Conservation (phyloP, 2,329 filamentous ascomycete species). For the Cladosporium velox region DNA sequence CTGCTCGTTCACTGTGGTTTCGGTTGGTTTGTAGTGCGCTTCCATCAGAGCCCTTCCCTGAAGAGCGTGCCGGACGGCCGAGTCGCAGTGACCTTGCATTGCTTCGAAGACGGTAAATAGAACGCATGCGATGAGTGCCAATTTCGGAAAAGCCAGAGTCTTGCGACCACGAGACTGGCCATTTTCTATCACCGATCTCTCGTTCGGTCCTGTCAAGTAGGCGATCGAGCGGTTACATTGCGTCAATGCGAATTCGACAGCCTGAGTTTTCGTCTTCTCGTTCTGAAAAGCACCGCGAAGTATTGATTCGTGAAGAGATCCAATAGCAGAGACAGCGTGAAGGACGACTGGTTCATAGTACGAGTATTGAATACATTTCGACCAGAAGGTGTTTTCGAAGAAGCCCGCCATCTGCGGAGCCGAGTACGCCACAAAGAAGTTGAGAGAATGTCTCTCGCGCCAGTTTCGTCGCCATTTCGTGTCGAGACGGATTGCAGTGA, state of each 20-base stretch:
- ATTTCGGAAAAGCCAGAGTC: constrained; percentile 27
- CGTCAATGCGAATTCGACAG: constrained; percentile 37
- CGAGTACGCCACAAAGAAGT: constrained; percentile 40
- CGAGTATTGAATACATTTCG: constrained; percentile 36
- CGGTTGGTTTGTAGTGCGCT: constrained; percentile 20
- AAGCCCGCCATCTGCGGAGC: constrained; percentile 40
- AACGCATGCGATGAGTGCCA: constrained; percentile 37
- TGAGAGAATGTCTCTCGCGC: constrained; percentile 37
- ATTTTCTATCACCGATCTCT: not conserved
- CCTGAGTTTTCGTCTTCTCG: constrained; percentile 35
- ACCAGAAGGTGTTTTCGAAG: constrained; percentile 38
- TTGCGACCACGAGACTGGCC: not conserved
- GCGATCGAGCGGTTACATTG: constrained; percentile 38
- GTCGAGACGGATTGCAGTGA: constrained; percentile 31
- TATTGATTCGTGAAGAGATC: constrained; percentile 37
- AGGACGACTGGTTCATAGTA: constrained; percentile 38
- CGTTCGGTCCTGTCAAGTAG: constrained; percentile 31
- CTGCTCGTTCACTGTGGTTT: constrained; percentile 25
- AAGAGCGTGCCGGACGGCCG: constrained; percentile 37
- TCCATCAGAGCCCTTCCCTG: constrained; percentile 35
- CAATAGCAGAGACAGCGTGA: constrained; percentile 38
- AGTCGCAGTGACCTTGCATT: constrained; percentile 39
- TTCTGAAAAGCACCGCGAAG: constrained; percentile 36
- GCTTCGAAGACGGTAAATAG: constrained; percentile 40
- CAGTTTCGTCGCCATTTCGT: constrained; percentile 36